Conservation (phyloP, 768 basidiomycete genomes). For the Podaxis rugospora region DNA sequence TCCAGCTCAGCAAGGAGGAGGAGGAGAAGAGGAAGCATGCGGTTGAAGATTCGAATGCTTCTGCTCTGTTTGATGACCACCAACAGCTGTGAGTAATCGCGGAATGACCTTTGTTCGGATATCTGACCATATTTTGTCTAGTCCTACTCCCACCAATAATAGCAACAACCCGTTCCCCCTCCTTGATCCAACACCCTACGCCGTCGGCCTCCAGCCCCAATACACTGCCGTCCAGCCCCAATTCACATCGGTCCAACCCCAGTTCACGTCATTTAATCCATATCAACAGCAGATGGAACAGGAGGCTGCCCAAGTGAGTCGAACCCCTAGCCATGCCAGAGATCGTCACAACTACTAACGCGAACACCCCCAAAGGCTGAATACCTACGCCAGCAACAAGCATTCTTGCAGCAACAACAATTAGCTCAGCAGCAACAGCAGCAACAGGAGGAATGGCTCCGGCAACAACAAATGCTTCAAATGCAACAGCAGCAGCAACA, state of each 20-base stretch:
- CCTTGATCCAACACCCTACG: slow-evolving; percentile 55
- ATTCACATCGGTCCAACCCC: slow-evolving; percentile 70
- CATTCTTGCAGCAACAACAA: slow-evolving; percentile 53
- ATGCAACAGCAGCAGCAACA: slow-evolving; percentile 55
- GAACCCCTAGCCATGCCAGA: not conserved
- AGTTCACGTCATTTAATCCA: slow-evolving; percentile 91
- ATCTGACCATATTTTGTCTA: slow-evolving; percentile 15
- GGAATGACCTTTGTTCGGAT: not conserved
- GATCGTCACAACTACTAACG: not conserved
- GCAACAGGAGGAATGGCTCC: slow-evolving; percentile 49
- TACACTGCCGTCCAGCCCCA: slow-evolving; percentile 66
- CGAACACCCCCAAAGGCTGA: slow-evolving; percentile 47
- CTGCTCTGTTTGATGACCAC: slow-evolving; percentile 82
- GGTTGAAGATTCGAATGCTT: slow-evolving; percentile 68
- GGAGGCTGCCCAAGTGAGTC: slow-evolving; percentile 64
- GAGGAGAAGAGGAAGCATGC: slow-evolving; percentile 71
- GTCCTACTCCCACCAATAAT: slow-evolving; percentile 26
- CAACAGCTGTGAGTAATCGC: slow-evolving; percentile 60
- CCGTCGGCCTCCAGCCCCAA: slow-evolving; percentile 52
- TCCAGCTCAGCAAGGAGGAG: slow-evolving; percentile 87
- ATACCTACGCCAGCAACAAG: slow-evolving; percentile 70
- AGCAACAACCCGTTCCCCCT: slow-evolving; percentile 59
- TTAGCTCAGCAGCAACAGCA: slow-evolving; percentile 43
- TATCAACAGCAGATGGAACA: slow-evolving; percentile 92
- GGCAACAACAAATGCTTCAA: slow-evolving; percentile 40